These are phyloP conservation scores for Haplosporangium sp. DNA, from an alignment of 371 early-diverging fungal species.

Conservation along the genomic window DNA sequence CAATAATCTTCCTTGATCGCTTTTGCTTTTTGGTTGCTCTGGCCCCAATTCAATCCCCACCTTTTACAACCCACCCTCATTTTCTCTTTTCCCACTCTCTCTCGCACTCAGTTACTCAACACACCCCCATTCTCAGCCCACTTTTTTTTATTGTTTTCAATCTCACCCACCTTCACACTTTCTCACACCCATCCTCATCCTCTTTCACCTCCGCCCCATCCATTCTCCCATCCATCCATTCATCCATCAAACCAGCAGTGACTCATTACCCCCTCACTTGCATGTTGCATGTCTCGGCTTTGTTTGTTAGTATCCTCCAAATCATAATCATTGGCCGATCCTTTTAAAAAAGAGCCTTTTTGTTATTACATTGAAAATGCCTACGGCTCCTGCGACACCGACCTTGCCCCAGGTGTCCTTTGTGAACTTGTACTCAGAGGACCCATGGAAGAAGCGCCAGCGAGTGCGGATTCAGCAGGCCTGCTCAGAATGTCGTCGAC, in stretches of 20 bases:
- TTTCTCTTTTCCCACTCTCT: constrained; percentile 9
- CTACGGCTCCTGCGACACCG: constrained; percentile 47
- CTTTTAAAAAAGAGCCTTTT: background rate
- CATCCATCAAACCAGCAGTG: background rate
- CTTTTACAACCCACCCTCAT: background rate
- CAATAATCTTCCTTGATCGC: too few species aligned
- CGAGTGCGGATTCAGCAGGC: constrained; percentile 53
- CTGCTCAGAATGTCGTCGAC: constrained; percentile 52
- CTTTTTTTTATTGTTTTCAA: background rate
- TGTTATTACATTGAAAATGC: constrained; percentile 14
- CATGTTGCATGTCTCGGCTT: background rate
- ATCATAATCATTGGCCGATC: background rate
- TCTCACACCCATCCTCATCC: constrained; percentile 2
- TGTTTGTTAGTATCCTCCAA: background rate
- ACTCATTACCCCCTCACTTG: background rate
- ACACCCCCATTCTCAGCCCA: background rate
- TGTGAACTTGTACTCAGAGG: constrained; percentile 55
- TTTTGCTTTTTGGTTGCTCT: background rate
- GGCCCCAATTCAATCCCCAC: background rate
- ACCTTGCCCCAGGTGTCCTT: constrained; percentile 51
- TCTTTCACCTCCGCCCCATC: background rate
- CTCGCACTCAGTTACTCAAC: background rate
- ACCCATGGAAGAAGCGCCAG: constrained; percentile 55
- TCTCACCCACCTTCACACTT: background rate
- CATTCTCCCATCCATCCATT: background rate